Conservation (phyloP, 352 stramenopile genomes). For the Labyrinthula sp. region DNA sequence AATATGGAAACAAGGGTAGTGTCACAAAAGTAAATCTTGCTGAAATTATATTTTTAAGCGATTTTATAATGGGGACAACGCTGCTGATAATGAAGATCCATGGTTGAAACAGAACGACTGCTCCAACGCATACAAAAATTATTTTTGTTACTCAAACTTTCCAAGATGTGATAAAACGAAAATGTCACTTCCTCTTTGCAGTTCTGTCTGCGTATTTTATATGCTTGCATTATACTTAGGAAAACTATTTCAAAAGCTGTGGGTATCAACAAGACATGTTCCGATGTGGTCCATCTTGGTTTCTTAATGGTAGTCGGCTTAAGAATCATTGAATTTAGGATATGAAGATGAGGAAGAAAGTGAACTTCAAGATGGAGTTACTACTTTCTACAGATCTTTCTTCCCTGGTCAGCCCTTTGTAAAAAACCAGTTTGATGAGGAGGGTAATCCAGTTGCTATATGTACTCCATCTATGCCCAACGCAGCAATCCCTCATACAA, state of each 20-base stretch:
- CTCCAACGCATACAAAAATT: constrained; percentile 61
- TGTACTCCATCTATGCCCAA: constrained; percentile 58
- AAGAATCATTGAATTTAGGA: constrained; percentile 32
- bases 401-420: constrained; percentile 53
- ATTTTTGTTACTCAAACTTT: constrained; percentile 70
- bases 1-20: constrained; percentile 42
- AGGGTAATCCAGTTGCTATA: constrained; percentile 47
- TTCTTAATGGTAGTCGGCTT: constrained; percentile 44
- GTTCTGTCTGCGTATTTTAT: constrained; percentile 59
- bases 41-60: too few relatives aligned
- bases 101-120: constrained; percentile 39
- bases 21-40: too few relatives aligned
- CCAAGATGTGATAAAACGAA: constrained; percentile 59
- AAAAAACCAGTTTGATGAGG: constrained; percentile 45
- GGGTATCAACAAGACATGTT: constrained; percentile 55
- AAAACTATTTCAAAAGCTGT: constrained; percentile 65
- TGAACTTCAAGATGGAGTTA: constrained; percentile 38
- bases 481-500: too few relatives aligned
- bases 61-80: too few relatives aligned
- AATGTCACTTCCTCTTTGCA: constrained; percentile 51
- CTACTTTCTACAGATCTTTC: constrained; percentile 51
- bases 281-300: constrained; percentile 52
- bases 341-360: constrained; percentile 14
- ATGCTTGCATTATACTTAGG: too few relatives aligned
- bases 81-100: constrained; percentile 41